Evolutionary conservation across 805 yeast genomes (phyloP).

Genomic region (Nakazawaea laoshanensis): DNA sequence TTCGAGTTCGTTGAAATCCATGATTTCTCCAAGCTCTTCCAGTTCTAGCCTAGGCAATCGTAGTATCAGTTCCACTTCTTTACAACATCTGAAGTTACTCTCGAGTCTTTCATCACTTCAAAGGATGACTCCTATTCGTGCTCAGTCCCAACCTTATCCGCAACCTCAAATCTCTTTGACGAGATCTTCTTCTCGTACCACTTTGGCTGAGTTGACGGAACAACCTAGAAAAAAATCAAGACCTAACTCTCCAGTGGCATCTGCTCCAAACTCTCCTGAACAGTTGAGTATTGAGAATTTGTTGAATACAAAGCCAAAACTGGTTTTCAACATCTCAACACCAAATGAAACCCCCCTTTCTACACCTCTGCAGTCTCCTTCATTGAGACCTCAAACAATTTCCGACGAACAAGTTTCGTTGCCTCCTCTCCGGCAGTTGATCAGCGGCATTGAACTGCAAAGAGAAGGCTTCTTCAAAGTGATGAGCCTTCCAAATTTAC

Average conservation of each 20-base stretch:
- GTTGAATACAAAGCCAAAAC: constrained; percentile 10
- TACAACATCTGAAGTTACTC: constrained; percentile 14
- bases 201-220: constrained; percentile 17
- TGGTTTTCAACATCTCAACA: constrained; percentile 23
- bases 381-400: constrained; percentile 17
- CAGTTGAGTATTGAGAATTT: constrained; percentile 13
- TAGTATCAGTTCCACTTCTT: constrained; percentile 6
- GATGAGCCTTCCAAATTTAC: constrained; percentile 18
- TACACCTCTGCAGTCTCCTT: constrained; percentile 29
- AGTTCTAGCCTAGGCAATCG: constrained; percentile 11
- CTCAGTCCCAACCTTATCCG: constrained; percentile 8
- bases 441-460: constrained; percentile 18
- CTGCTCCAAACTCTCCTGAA: constrained; percentile 16
- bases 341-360: constrained; percentile 25
- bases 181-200: constrained; percentile 7
- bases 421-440: constrained; percentile 25
- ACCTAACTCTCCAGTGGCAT: constrained; percentile 23
- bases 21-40: constrained; percentile 16
- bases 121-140: constrained; percentile 51
- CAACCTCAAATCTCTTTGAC: constrained; percentile 8
- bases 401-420: constrained; percentile 12
- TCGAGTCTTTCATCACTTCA: constrained; percentile 42
- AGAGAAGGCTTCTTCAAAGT: constrained; percentile 15
- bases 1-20: constrained; percentile 21
- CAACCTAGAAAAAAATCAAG: constrained; percentile 26